Conservation (phyloP, 768 basidiomycete genomes). For the Dioszegia hungarica region DNA sequence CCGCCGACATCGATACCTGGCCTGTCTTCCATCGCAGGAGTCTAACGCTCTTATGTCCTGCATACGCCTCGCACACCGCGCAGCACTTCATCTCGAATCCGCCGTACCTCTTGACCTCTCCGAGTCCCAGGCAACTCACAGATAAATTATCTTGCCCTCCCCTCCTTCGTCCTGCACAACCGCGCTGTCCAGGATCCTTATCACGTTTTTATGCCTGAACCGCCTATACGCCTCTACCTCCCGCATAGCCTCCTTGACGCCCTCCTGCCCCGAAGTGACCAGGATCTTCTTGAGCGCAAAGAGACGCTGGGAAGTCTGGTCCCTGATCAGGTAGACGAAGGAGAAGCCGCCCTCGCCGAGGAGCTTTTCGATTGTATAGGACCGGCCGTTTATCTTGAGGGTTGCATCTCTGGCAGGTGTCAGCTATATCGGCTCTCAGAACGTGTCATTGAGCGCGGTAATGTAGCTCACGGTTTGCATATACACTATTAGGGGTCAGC, state of each 20-base stretch:
- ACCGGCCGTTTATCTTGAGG: conserved; percentile 91
- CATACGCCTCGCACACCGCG: too few species aligned
- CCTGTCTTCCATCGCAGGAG: too few species aligned
- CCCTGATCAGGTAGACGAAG: conserved; percentile 49
- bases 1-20: too few species aligned
- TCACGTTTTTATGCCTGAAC: conserved; percentile 97
- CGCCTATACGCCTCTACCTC: conserved; percentile 85
- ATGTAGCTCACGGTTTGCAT: conserved; percentile 42
- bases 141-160: conserved; percentile 89
- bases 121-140: too few species aligned
- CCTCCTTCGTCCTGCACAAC: conserved; percentile 90
- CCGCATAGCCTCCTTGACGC: conserved; percentile 59
- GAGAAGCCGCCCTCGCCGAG: conserved; percentile 78
- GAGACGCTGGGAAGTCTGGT: conserved; percentile 59
- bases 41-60: too few species aligned
- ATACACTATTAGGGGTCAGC: conserved; percentile 24
- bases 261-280: conserved; percentile 54
- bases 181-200: conserved; percentile 89
- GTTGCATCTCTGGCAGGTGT: conserved; percentile 57
- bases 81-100: too few species aligned
- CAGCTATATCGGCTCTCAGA: not conserved
- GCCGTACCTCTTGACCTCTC: too few species aligned
- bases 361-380: conserved; percentile 85
- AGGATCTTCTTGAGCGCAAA: conserved; percentile 85
- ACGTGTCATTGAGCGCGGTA: too few species aligned